These are phyloP conservation scores for Hypoxylon sp. DNA, from an alignment of 2,329 filamentous ascomycete genomes.

Conservation along the genomic window DNA sequence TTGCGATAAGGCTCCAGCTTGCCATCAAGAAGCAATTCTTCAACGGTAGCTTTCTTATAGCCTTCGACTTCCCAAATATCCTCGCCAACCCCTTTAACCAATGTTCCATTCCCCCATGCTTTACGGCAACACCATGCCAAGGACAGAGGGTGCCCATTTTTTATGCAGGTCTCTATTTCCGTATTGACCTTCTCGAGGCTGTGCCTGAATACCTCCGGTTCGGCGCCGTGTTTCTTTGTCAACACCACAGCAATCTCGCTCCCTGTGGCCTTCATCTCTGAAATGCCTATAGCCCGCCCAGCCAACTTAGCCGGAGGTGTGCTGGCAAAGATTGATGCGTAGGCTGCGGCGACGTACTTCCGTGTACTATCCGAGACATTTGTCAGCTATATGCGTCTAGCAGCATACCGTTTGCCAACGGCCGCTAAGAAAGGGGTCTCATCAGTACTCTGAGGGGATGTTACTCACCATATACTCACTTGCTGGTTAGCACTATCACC, in stretches of 20 bases:
- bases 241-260: conserved; percentile 42
- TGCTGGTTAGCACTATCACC: conserved; percentile 45
- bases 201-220: conserved; percentile 38
- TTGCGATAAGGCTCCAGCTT: conserved; percentile 46
- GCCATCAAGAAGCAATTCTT: conserved; percentile 39
- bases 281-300: conserved; percentile 43
- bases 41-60: conserved; percentile 44
- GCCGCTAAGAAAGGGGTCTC: too few relatives aligned
- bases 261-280: conserved; percentile 46
- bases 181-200: conserved; percentile 44
- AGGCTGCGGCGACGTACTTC: conserved; percentile 48
- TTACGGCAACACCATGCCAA: conserved; percentile 50
- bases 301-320: conserved; percentile 43
- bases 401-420: too few relatives aligned
- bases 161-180: conserved; percentile 42
- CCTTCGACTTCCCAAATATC: conserved; percentile 49
- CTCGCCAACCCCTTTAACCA: conserved; percentile 35
- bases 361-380: conserved; percentile 39
- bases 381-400: neutral
- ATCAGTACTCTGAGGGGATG: too few relatives aligned
- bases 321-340: conserved; percentile 47
- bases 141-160: conserved; percentile 33
- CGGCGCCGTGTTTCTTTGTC: conserved; percentile 39
- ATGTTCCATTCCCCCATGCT: conserved; percentile 45
- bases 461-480: conserved; percentile 40